A percentile compares a stretch with the other conserved stretches of the same genome.
Evolutionary conservation across 495 filamentous ascomycete species (phyloP).

Genomic region (Aspergillus hancockii): DNA sequence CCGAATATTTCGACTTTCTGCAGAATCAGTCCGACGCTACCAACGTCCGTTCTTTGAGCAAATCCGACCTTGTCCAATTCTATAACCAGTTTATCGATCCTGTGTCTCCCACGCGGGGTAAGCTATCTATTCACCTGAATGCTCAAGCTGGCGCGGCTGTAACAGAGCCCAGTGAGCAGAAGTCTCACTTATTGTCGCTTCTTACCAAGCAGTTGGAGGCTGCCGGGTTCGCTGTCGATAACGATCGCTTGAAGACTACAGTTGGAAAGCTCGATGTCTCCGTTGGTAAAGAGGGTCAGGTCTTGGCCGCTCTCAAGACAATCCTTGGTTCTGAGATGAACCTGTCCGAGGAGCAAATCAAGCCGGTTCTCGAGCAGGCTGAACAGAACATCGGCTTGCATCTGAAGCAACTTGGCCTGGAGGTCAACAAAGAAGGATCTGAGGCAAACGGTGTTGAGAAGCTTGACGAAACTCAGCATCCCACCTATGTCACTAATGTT

Average conservation of each 20-base stretch:
- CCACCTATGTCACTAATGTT: constrained; percentile 68
- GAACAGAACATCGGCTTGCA: constrained; percentile 41
- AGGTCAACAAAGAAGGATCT: constrained; percentile 21
- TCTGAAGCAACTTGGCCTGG: constrained; percentile 42
- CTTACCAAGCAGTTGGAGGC: constrained; percentile 54
- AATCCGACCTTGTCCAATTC: constrained; percentile 77
- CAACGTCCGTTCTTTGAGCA: constrained; percentile 70
- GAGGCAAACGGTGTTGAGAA: constrained; percentile 36
- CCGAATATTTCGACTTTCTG: constrained; percentile 87
- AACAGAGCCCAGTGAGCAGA: constrained; percentile 50
- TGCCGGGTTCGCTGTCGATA: constrained; percentile 48
- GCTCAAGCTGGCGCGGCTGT: constrained; percentile 59
- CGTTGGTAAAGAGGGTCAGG: constrained; percentile 39
- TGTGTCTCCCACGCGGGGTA: constrained; percentile 69
- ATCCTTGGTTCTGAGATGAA: constrained; percentile 53
- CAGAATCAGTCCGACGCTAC: constrained; percentile 77
- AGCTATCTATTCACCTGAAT: constrained; percentile 78
- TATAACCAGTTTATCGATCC: constrained; percentile 77
- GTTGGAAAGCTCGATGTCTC: constrained; percentile 51
- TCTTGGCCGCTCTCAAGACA: constrained; percentile 44
- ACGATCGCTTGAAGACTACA: constrained; percentile 40
- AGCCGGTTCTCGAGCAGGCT: constrained; percentile 46
- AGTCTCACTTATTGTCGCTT: constrained; percentile 50
- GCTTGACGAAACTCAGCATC: constrained; percentile 21
- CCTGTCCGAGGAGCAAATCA: constrained; percentile 42